Base-by-base conservation (phyloP, 768 basidiomycete genomes). In the Mycena floridula region DNA sequence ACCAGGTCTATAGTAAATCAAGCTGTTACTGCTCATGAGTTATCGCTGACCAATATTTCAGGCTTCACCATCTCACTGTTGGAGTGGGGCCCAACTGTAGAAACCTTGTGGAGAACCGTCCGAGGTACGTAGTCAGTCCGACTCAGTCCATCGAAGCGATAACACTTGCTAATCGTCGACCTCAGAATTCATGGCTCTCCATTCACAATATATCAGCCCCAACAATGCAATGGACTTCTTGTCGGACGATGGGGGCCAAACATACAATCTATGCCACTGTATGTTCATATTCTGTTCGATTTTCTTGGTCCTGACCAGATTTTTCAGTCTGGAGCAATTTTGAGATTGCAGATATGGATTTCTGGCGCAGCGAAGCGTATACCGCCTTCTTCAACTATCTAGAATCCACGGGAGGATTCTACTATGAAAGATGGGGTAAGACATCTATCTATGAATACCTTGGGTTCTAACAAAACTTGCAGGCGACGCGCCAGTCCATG, bases 401-500 rank as follows among this genome's bases (percentile, higher is more conserved):
- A 27, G 84, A 85, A 51, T 55, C 65, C 11, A 65, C 68, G 13
- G 84, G 84, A 32, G 84, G 84, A 16, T 82, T 85, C 62, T 85
- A 83, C 62, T 83, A 82, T 52, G 81, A 84, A 76, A 76, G 76
- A 44, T n/a, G 56, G 18, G 32, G 37, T 43, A 15, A 25, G 21
- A 23, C 5, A 25, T 22, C 42, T 35, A 20, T 21, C 45, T 23
- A 45, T 39, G 23, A 23, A 28, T 16, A n/a, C 9, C 42, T 28
- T 28, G 23, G n/a, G n/a, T n/a, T n/a, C n/a, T n/a, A n/a, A n/a
- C n/a, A 42, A 47, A 86, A 76, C 73, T 84, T 30, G 86, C 86
- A 87, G 89, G 90, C 23, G 90, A 91, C 58, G 90, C 89, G 1
- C 71, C 70, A 22, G 64, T 73, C 25, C 90, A 91, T 53, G 85